Evolutionary conservation across 2,329 filamentous ascomycete species (phyloP), one percentile per base, ranked within the genome.

Genomic region (Chalara sp.): DNA sequence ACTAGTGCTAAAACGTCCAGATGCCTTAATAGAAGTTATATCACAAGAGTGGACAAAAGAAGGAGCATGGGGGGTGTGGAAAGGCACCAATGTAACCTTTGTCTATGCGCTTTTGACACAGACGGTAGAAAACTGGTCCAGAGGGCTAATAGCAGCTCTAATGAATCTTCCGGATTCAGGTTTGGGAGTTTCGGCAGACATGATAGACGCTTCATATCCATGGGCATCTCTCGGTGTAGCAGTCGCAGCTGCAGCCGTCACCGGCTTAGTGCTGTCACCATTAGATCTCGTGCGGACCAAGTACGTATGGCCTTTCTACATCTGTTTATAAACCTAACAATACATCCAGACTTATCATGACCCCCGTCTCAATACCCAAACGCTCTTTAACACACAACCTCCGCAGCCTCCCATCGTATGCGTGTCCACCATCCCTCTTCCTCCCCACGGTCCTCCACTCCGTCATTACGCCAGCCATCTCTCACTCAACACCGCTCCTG

Each of bases 21-120:
- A 92, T 64, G 92, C 91, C 1, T 76, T 97, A 51, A 79, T 91
- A 60, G 89, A 96, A 58, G 89, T 93, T 3, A 80, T 99, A 53
- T 84, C 84, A 6, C 87, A 95, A 65, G 72, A 97, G 21, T 97
- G 93, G 88, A 79, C 85, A 45, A 92, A 87, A 59, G 92, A 95
- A 65, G 89, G 90, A 35, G 85, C 85, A 0, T 91, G 90, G 77
- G 93, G 93, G 5, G 84, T 96, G 5, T 99, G 92, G 91, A 96
- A 96, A 67, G 83, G 86, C 6, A 89, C 90, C 37, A 97, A 97
- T 65, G 83, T 87, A 11, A 95, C 90, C 1, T 99, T 97, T 63
- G 76, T 97, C 46, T 96, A 97, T 70, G 87, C 84, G 0, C 81
- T 96, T 44, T 76, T 97, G 13, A 81, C 91, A 55, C 89, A 89